phyloP scores from a whole-genome alignment of 371 early-diverging fungal genomes.

The Actinomortierella wolfii region DNA sequence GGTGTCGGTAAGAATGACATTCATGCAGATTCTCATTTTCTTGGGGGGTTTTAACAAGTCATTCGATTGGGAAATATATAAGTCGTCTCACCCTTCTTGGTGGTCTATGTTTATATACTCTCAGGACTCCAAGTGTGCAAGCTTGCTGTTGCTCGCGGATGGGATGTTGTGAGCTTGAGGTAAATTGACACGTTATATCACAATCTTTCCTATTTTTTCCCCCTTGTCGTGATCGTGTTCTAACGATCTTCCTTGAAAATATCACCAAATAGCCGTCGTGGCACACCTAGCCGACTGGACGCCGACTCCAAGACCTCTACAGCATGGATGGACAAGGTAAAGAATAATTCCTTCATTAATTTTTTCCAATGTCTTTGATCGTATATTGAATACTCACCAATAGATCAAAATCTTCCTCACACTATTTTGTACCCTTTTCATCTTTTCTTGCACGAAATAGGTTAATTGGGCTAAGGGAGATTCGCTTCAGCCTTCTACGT shows the following conservation, averaged over 20 bases:
- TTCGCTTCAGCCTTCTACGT: constrained; percentile 65
- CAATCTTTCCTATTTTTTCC: no score
- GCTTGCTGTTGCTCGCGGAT: constrained; percentile 66
- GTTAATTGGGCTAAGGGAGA: constrained; percentile 73
- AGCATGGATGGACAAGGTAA: constrained; percentile 53
- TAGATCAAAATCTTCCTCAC: constrained; percentile 5
- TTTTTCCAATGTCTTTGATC: background rate
- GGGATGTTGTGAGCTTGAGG: constrained; percentile 80
- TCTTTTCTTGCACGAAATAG: constrained; percentile 10
- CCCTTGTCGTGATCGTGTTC: no score
- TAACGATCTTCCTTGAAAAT: no score
- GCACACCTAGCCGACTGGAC: constrained; percentile 32
- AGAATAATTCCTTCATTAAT: background rate
- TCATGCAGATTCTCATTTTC: background rate
- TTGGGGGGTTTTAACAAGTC: background rate
- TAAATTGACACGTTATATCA: no score
- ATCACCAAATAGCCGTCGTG: constrained; percentile 50
- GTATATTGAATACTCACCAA: background rate
- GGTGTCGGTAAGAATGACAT: constrained; percentile 60
- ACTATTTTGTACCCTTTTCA: background rate
- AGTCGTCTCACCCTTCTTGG: background rate
- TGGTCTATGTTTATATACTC: no score
- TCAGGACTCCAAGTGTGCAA: constrained; percentile 69
- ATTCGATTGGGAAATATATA: background rate
- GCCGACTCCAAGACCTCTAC: no score